A percentile compares a stretch with the other conserved stretches of the same genome.
These are phyloP conservation scores for Pichia sp. DNA, from an alignment of 1,139 yeast species.

Conservation along the genomic window DNA sequence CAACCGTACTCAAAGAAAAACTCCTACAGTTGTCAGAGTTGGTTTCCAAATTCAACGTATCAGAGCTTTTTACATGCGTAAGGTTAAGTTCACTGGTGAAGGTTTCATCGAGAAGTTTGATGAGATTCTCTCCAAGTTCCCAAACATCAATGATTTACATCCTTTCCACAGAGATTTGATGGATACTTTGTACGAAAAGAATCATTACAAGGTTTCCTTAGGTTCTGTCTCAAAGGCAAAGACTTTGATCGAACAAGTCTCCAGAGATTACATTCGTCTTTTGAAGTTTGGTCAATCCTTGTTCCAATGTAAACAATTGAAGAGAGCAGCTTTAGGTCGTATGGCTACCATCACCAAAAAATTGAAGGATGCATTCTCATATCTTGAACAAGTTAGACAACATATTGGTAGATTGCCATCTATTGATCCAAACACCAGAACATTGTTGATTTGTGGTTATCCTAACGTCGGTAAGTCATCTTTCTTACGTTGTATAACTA, in stretches of 20 bases:
- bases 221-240: conserved; percentile 94
- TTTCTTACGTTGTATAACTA: conserved; percentile 84
- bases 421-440: conserved; percentile 97
- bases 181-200: conserved; percentile 96
- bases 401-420: conserved; percentile 98
- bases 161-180: conserved; percentile 97
- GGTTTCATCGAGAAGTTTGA: conserved; percentile 90
- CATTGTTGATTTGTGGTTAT: conserved; percentile 94
- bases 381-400: conserved; percentile 97
- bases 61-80: conserved; percentile 97
- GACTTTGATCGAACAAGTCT: conserved; percentile 88
- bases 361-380: conserved; percentile 85
- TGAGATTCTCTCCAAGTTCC: conserved; percentile 82
- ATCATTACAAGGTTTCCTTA: conserved; percentile 95
- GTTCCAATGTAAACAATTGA: conserved; percentile 96
- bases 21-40: conserved; percentile 95
- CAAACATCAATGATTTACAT: conserved; percentile 94
- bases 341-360: conserved; percentile 98
- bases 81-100: conserved; percentile 91
- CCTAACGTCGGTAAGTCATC: conserved; percentile 99
- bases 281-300: conserved; percentile 95
- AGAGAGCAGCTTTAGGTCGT: conserved; percentile 98
- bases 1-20: conserved; percentile 95
- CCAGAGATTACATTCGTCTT: conserved; percentile 89
- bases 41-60: conserved; percentile 96